Base-by-base conservation (phyloP, 257 asterid genomes). In the Galeopsis tetrahit region DNA sequence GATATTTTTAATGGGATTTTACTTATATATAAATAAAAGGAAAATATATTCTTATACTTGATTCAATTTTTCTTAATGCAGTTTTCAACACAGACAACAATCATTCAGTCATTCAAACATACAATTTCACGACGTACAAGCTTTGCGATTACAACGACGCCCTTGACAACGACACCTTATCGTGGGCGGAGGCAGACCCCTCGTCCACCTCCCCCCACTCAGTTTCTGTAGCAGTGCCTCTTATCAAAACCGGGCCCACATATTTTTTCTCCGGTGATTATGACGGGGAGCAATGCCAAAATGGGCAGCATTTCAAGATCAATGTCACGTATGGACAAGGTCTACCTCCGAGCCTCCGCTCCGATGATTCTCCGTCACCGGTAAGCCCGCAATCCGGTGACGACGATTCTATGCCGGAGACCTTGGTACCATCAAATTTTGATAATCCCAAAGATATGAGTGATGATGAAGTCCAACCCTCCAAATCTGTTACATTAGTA, bases 61-160 rank as follows among this genome's bases (percentile, higher is more conserved):
- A 46, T 46, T 11, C 11, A 51, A n/a, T 5, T 1, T 1, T 51
- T 51, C 1, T 15, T 10, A 9, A 8, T 78, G 89, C 85, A 94
- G 98, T 91, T 70, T 91, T 94, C 84, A 89, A 91, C 79, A 80
- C 96, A 0, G 96, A 94, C 82, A 94, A 73, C 74, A 94, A 94
- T 38, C 98, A 94, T 65, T 89, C 98, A 7, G 86, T 94, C 15
- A 77, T 88, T 67, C 96, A 88, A 69, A 94, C 98, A 0, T 83
- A 86, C 88, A 94, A 94, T 44, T 53, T 80, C 48, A 86, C 91
- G 0, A 86, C 86, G 0, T 91, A 88, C 81, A 77, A 83, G 5
- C 71, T 44, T 1, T 94, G 98, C 53, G 87, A 87, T 44, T 75
- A 77, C 33, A 64, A 69, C 1, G 78, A 94, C 62, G 80, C 85